A percentile compares a stretch with the other conserved stretches of the same genome.
Conservation (phyloP, 192 early-diverging fungal genomes). For the Coemansia asiatica region DNA sequence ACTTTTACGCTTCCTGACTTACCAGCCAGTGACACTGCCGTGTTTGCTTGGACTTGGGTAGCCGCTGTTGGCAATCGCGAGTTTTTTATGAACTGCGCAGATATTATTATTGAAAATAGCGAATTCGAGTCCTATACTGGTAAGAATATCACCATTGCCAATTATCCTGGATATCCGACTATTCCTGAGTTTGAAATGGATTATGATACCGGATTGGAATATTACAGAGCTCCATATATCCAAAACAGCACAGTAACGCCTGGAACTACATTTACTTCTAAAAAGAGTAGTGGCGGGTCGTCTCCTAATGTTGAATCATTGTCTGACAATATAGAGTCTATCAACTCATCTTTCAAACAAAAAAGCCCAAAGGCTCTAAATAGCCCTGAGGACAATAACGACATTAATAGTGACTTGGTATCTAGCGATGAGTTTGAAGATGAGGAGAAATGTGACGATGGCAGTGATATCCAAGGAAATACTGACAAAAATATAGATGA, state of each 20-base stretch:
- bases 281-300: neutral
- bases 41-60: constrained; percentile 66
- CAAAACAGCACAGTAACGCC: constrained; percentile 12
- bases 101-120: constrained; percentile 51
- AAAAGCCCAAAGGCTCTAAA: neutral
- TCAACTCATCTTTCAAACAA: neutral
- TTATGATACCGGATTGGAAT: constrained; percentile 14
- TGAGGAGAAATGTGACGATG: neutral
- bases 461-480: neutral
- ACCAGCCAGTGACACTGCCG: constrained; percentile 54
- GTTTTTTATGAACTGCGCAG: constrained; percentile 62
- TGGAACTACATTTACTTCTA: neutral
- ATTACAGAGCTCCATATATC: constrained; percentile 7
- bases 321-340: neutral
- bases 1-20: constrained; percentile 57
- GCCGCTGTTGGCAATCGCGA: constrained; percentile 62
- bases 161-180: constrained; percentile 25
- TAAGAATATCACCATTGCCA: constrained; percentile 38
- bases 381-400: neutral
- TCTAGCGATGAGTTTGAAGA: neutral
- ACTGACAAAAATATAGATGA: neutral
- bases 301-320: neutral
- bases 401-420: neutral
- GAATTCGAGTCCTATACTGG: constrained; percentile 33
- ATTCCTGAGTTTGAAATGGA: constrained; percentile 37